Evolutionary conservation across 1,139 yeast genomes (phyloP).

Genomic region (Tardiomyces digboiensis): DNA sequence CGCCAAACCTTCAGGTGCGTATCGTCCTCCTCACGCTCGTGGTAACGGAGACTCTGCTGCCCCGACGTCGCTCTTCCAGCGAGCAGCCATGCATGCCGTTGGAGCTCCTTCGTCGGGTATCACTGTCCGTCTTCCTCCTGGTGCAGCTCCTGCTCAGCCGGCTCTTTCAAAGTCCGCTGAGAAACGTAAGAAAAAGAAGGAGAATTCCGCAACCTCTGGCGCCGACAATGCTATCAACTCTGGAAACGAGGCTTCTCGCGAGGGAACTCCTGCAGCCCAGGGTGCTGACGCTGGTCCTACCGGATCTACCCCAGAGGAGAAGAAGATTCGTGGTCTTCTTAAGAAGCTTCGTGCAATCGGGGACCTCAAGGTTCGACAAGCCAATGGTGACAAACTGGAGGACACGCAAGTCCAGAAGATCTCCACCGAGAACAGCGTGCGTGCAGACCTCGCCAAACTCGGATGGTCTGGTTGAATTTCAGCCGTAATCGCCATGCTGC

Average conservation of each 20-base stretch:
- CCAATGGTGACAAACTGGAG: slow-evolving; percentile 76
- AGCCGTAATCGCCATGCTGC: no score
- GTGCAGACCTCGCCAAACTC: slow-evolving; percentile 57
- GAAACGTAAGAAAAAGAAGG: slow-evolving; percentile 74
- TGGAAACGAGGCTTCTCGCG: background rate
- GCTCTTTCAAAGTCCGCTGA: slow-evolving; percentile 50
- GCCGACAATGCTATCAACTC: slow-evolving; percentile 2
- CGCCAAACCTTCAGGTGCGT: slow-evolving; percentile 46
- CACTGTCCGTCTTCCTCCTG: slow-evolving; percentile 29
- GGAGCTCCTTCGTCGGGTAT: slow-evolving; percentile 21
- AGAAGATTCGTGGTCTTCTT: slow-evolving; percentile 80
- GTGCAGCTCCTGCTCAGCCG: slow-evolving; percentile 25
- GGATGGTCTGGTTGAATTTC: slow-evolving; percentile 47
- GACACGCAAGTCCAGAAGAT: slow-evolving; percentile 91
- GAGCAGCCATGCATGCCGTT: slow-evolving; percentile 12
- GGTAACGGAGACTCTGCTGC: slow-evolving; percentile 11
- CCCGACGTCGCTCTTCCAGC: slow-evolving; percentile 25
- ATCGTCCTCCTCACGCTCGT: slow-evolving; percentile 94
- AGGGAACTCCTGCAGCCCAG: background rate
- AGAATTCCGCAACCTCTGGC: slow-evolving; percentile 28
- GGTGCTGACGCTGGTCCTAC: slow-evolving; percentile 13
- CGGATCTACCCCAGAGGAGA: slow-evolving; percentile 53
- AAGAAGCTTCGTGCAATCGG: slow-evolving; percentile 94
- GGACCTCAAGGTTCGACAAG: slow-evolving; percentile 76
- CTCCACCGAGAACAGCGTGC: slow-evolving; percentile 70